Percentiles rank a stretch among this genome's conserved stretches.
phyloP scores from a whole-genome alignment of 768 basidiomycete species.

The Mycena floridula region DNA sequence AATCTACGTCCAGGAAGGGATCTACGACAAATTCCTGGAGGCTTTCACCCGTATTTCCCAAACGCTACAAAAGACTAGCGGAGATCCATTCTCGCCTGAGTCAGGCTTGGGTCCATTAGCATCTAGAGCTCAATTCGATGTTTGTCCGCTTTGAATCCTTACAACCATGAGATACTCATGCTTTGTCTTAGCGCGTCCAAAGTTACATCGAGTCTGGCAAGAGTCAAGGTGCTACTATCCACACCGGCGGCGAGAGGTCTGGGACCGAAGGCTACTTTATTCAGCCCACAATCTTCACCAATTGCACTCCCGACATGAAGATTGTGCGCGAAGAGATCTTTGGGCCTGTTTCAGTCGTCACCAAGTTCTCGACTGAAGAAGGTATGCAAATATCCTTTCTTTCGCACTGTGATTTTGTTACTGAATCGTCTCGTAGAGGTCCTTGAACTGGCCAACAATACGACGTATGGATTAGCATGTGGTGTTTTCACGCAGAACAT shows the following conservation, averaged over 20 bases:
- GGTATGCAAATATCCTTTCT: constrained; percentile 34
- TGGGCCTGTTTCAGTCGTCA: constrained; percentile 71
- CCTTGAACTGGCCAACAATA: constrained; percentile 15
- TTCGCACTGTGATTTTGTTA: not conserved
- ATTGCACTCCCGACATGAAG: constrained; percentile 62
- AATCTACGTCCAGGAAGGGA: too few species aligned
- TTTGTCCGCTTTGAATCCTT: too few species aligned
- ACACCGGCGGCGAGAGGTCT: constrained; percentile 52
- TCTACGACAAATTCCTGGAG: too few species aligned
- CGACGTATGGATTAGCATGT: constrained; percentile 71
- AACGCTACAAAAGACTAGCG: too few species aligned
- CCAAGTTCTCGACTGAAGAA: constrained; percentile 67
- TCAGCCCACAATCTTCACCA: constrained; percentile 68
- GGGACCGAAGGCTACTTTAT: constrained; percentile 66
- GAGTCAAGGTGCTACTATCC: constrained; percentile 60
- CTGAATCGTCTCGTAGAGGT: too few species aligned
- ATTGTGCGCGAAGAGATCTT: constrained; percentile 77
- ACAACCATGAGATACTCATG: too few species aligned
- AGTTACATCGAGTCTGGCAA: constrained; percentile 74
- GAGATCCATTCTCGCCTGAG: too few species aligned
- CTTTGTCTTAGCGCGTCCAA: too few species aligned
- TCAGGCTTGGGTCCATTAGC: too few species aligned
- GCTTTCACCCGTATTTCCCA: too few species aligned
- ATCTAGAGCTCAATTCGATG: too few species aligned
- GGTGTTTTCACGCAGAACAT: constrained; percentile 71